Conservation (phyloP, 1,284 basidiomycete species). For the Peniophora sp. region DNA sequence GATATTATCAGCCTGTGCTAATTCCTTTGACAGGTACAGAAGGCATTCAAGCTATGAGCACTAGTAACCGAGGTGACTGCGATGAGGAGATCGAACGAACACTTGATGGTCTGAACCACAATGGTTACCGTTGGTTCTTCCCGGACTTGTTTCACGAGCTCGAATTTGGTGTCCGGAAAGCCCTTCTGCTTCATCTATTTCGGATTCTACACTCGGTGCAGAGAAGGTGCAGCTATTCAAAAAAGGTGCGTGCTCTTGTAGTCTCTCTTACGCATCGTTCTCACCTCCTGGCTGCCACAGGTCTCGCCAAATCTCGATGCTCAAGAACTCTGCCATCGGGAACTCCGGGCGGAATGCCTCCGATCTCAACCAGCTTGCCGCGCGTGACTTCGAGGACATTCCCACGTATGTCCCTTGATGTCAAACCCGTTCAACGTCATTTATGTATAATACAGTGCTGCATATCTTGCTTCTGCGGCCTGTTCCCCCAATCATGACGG, state of each 20-base stretch:
- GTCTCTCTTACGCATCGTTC: not conserved
- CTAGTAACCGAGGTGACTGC: no score
- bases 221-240: not conserved
- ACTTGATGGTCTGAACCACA: no score
- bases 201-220: not conserved
- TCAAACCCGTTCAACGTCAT: not conserved
- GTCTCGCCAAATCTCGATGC: not conserved
- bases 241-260: not conserved
- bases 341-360: not conserved
- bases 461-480: not conserved
- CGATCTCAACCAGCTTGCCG: not conserved
- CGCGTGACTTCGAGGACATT: not conserved
- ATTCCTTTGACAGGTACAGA: no score
- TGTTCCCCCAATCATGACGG: not conserved
- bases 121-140: no score
- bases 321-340: not conserved
- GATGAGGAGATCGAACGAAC: no score
- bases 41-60: no score
- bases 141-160: not conserved
- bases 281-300: not conserved
- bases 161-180: not conserved
- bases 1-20: no score
- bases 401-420: not conserved
- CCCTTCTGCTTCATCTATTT: not conserved
- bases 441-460: not conserved